Conservation (phyloP, 176 grass and related monocot species). For the Echinochloa phyllopogon region DNA sequence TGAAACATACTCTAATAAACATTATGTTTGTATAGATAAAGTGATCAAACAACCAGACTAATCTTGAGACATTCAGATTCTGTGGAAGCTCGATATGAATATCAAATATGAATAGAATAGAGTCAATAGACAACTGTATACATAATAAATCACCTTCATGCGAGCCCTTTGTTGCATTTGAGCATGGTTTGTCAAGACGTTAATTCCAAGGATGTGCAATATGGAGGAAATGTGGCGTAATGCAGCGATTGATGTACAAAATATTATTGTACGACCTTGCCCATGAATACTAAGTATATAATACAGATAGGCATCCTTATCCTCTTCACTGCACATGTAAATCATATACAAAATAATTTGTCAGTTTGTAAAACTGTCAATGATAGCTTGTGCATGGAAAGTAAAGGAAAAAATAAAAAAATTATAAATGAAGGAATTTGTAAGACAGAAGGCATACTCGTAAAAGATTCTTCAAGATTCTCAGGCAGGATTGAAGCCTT, state of each 20-base stretch:
- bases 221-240: conserved; percentile 82
- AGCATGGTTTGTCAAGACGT: conserved; percentile 86
- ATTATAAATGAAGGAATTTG: conserved; percentile 12
- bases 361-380: conserved; percentile 8
- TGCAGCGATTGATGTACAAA: conserved; percentile 94
- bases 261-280: conserved; percentile 86
- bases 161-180: conserved; percentile 99
- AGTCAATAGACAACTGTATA: background rate
- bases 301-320: conserved; percentile 93
- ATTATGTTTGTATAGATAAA: background rate
- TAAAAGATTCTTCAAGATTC: conserved; percentile 95
- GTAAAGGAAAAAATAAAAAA: conserved; percentile 27
- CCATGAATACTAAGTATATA: conserved; percentile 95
- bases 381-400: conserved; percentile 11
- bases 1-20: conserved; percentile 26
- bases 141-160: conserved; percentile 72
- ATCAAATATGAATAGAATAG: background rate
- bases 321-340: conserved; percentile 80
- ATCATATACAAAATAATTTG: conserved; percentile 34
- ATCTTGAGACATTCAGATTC: conserved; percentile 16
- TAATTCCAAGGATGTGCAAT: conserved; percentile 68
- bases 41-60: background rate
- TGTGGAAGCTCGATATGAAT: conserved; percentile 11
- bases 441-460: conserved; percentile 60
- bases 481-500: conserved; percentile 78